Evolutionary conservation across 2,329 filamentous ascomycete species (phyloP), one percentile per base, ranked within the genome.

Genomic region (Pseudophaeomoniella oleicola): DNA sequence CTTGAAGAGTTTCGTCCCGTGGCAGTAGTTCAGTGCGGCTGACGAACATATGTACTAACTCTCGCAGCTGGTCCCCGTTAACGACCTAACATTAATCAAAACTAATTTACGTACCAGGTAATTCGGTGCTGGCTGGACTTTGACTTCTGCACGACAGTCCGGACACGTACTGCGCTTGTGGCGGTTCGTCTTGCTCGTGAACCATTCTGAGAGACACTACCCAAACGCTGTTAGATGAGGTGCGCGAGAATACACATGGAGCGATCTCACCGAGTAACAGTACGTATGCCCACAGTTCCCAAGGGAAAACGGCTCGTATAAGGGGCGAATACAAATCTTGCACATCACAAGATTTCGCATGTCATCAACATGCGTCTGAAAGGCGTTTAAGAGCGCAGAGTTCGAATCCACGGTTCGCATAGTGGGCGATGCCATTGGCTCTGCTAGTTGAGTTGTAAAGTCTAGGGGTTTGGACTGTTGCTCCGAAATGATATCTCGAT

Each of bases 231-330:
- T 50, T 29, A 44, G 30, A n/a, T 10, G 2, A 12, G 19, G 27
- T 17, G 13, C 27, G 16, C 11, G 14, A 10, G 19, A n/a, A 27
- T 6, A 27, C 52, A 14, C 14, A 16, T 27, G 35, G 18, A 33
- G 29, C 16, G 32, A 5, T 56, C 67, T 53, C 44, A 74, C 71
- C 32, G 69, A 72, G 51, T 82, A 82, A 58, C 78, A 82, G 55
- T 79, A 81, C 4, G 77, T 81, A 52, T 82, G 78, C 3, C 78
- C 78, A 47, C 78, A 82, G 22, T 27, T 27, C 4, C 64, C 64
- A 36, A 81, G 65, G 13, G 72, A 77, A 55, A 74, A 82, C 2
- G 78, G 78, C 53, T 81, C 76, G 55, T 80, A 81, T 35, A 81
- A 65, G 34, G 77, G 67, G 38, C 72, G 68, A 45, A 78, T 71